phyloP scores from a whole-genome alignment of 257 asterid genomes.

The Solanum appendiculatum region DNA sequence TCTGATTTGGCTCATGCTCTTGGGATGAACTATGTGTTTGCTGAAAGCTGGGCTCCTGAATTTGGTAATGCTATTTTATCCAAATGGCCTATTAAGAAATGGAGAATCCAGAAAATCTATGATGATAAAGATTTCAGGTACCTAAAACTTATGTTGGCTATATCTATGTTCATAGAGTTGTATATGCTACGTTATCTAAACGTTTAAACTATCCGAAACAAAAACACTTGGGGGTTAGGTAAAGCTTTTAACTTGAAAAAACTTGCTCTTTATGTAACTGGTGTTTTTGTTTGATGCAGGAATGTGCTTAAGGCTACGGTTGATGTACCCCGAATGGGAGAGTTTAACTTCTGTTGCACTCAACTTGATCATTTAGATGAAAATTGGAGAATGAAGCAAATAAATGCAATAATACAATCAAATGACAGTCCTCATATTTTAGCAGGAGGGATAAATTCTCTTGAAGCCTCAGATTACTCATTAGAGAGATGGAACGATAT shows the following conservation, averaged over 20 bases:
- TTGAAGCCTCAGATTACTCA: slow-evolving; percentile 80
- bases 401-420: slow-evolving; percentile 59
- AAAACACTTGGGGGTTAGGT: background rate
- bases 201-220: background rate
- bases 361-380: slow-evolving; percentile 90
- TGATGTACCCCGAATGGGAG: slow-evolving; percentile 76
- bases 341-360: slow-evolving; percentile 63
- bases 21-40: slow-evolving; percentile 84
- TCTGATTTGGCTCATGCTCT: slow-evolving; percentile 76
- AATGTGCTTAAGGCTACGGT: slow-evolving; percentile 86
- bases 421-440: slow-evolving; percentile 57
- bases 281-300: slow-evolving; percentile 25
- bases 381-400: slow-evolving; percentile 83
- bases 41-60: slow-evolving; percentile 99
- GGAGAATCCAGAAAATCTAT: slow-evolving; percentile 58
- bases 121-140: slow-evolving; percentile 92
- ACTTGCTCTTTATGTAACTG: background rate
- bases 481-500: slow-evolving; percentile 70
- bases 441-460: slow-evolving; percentile 91
- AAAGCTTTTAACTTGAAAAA: background rate
- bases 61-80: slow-evolving; percentile 85
- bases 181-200: background rate
- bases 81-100: slow-evolving; percentile 82
- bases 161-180: background rate
- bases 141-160: background rate